These are phyloP conservation scores for Paspalum notatum DNA, from an alignment of 176 grass and related monocot species.

Conservation along the genomic window DNA sequence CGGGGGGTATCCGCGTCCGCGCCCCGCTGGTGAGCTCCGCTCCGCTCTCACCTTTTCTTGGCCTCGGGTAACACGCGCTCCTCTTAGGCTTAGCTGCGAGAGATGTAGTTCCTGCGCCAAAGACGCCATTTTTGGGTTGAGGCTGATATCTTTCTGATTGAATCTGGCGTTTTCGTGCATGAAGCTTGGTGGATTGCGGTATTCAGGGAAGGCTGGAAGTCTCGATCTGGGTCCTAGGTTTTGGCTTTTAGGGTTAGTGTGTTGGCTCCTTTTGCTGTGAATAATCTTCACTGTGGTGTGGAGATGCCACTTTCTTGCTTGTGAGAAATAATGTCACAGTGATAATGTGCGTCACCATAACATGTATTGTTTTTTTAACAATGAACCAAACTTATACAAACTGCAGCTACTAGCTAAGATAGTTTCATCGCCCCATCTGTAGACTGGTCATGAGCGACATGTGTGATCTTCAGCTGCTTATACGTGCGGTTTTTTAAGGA, in stretches of 20 bases:
- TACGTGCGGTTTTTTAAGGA: background rate
- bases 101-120: constrained; percentile 22
- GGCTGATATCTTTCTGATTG: background rate
- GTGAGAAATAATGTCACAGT: constrained; percentile 10
- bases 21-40: constrained; percentile 38
- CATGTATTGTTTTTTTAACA: background rate
- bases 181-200: background rate
- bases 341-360: background rate
- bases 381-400: background rate
- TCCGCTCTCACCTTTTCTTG: background rate
- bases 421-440: background rate
- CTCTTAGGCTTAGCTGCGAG: background rate
- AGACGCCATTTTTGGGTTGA: background rate
- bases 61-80: background rate
- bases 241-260: too few relatives aligned
- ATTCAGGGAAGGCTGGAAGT: background rate
- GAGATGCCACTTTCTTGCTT: constrained; percentile 24
- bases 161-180: constrained; percentile 19
- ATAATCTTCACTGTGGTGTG: background rate
- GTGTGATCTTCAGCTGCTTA: background rate
- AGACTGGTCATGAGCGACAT: background rate
- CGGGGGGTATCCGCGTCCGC: constrained; percentile 16
- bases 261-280: background rate
- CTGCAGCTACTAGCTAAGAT: background rate
- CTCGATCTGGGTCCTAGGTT: constrained; percentile 1